These are phyloP conservation scores for Zygotorulaspora sp. DNA, from an alignment of 805 yeast genomes.

Conservation along the genomic window DNA sequence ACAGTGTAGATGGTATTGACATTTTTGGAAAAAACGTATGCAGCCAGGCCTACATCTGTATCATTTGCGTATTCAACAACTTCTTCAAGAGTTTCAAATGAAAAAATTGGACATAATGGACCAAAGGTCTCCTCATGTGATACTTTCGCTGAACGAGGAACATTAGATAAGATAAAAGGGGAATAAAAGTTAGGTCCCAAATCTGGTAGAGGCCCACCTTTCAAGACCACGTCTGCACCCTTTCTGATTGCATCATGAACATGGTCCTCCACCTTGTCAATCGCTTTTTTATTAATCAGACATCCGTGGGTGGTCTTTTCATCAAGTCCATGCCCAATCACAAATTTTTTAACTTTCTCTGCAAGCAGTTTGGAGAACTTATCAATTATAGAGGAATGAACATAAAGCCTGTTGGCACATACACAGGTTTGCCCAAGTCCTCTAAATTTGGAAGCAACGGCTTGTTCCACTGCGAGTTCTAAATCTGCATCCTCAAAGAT, in stretches of 20 bases:
- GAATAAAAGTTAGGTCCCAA: conserved; percentile 50
- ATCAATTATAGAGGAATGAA: conserved; percentile 48
- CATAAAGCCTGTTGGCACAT: conserved; percentile 56
- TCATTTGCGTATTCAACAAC: conserved; percentile 53
- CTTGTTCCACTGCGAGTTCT: conserved; percentile 50
- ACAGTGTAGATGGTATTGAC: conserved; percentile 48
- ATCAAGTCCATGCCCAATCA: conserved; percentile 55
- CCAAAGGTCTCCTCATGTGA: conserved; percentile 60
- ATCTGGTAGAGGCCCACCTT: conserved; percentile 50
- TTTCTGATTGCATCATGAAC: conserved; percentile 49
- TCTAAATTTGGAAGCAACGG: conserved; percentile 54
- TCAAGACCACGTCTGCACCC: conserved; percentile 48
- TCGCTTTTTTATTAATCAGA: conserved; percentile 47
- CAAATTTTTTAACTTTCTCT: conserved; percentile 43
- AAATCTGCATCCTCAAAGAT: conserved; percentile 58
- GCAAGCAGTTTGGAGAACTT: conserved; percentile 44
- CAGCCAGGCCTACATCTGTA: conserved; percentile 53
- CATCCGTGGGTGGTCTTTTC: conserved; percentile 52
- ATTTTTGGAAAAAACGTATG: conserved; percentile 53
- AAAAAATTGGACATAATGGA: conserved; percentile 54
- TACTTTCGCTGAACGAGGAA: conserved; percentile 48
- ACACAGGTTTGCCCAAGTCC: conserved; percentile 65
- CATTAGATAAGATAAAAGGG: conserved; percentile 52
- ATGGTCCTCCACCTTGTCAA: conserved; percentile 53
- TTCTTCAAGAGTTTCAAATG: conserved; percentile 51